phyloP scores from a whole-genome alignment of 2,329 filamentous ascomycete genomes.

The Westerdykella sp. region DNA sequence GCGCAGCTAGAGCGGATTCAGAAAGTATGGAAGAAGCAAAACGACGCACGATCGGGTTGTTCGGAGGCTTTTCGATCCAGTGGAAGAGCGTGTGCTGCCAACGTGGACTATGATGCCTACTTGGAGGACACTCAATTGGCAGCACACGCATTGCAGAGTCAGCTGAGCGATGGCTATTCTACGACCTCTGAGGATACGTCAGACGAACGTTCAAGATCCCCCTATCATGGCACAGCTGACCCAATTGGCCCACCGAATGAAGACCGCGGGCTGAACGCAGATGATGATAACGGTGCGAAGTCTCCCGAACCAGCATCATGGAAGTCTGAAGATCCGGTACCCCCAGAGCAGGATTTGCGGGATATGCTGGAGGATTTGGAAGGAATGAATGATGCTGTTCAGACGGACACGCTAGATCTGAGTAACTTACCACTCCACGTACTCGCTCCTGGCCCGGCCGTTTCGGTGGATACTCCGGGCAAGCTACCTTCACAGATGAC shows the following conservation, averaged over 20 bases:
- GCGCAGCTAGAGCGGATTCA: slow-evolving; percentile 23
- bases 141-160: slow-evolving; percentile 37
- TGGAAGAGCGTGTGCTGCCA: not conserved
- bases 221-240: not conserved
- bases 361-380: no score
- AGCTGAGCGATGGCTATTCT: slow-evolving; percentile 28
- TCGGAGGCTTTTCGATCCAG: not conserved
- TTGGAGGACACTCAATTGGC: slow-evolving; percentile 43
- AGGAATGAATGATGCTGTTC: no score
- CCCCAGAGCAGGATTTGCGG: no score
- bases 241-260: no score
- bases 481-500: slow-evolving; percentile 27
- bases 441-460: slow-evolving; percentile 19
- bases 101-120: slow-evolving; percentile 9
- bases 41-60: slow-evolving; percentile 7
- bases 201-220: not conserved
- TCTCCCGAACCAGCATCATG: no score
- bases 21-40: slow-evolving; percentile 16
- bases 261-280: no score
- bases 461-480: slow-evolving; percentile 14
- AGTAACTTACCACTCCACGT: slow-evolving; percentile 16
- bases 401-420: slow-evolving; percentile 12
- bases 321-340: no score
- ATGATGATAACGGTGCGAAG: no score
- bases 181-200: slow-evolving; percentile 14